Base-by-base conservation (phyloP, 352 stramenopile species). In the Aphanomyces cochlioides region DNA sequence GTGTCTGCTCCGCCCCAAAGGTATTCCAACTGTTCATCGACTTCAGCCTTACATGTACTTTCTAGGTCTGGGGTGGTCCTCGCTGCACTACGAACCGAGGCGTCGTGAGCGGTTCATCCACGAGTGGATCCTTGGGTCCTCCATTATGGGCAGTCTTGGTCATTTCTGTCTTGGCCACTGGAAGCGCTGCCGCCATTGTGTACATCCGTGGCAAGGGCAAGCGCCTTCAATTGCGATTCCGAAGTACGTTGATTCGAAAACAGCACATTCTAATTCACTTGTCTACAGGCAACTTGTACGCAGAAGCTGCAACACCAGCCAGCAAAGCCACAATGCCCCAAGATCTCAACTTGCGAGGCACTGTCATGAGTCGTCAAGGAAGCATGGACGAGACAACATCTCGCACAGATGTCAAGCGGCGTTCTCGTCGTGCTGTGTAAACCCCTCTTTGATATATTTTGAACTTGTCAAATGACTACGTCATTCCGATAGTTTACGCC, bases 1-100 rank as follows among this genome's bases (percentile, higher is more conserved):
- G 85, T 60, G 73, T 81, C 45, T 92, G 83, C 73, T 79, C 19
- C n/a, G 36, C 63, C 7, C 63, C 63, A 5, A 59, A 38, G 50
- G 63, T 69, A 28, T 5, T 28, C 28, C 28, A 34, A 28, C 28
- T 28, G 28, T 28, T 28, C 41, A 54, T 54, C n/a, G 5, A 21
- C 48, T 2, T 66, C 7, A 50, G 17, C 57, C 50, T 58, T 7
- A 59, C 15, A 19, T 13, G 38, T 66, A 21, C 8, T 15, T n/a
- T 4, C 19, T 69, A 69, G 63, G 63, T 69, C 19, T 80, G 75
- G 75, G 75, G 73, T 36, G 75, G 75, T 1, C 75, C 75, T n/a
- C 75, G 75, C 8, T 80, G 75, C 67, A 78, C 75, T 45, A 61
- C 66, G 2, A 54, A 48, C 6, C 47, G 63, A 10, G 37, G 63